phyloP scores from a whole-genome alignment of 495 filamentous ascomycete genomes.

The Clavariopsis aquatica region DNA sequence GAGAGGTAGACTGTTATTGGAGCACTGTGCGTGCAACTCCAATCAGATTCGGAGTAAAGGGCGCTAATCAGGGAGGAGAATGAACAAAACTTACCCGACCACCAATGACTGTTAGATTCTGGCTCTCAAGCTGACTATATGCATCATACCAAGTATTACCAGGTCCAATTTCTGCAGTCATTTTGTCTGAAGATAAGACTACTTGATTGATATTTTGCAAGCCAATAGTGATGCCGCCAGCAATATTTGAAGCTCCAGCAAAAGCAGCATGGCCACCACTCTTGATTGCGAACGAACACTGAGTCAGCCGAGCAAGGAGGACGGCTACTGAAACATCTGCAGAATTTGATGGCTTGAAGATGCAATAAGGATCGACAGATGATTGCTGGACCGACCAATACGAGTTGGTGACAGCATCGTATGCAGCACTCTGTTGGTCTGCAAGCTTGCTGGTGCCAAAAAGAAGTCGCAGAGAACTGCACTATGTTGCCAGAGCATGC shows the following conservation, averaged over 20 bases:
- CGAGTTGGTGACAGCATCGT: slow-evolving; percentile 29
- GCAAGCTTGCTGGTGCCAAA: slow-evolving; percentile 33
- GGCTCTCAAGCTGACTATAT: slow-evolving; percentile 51
- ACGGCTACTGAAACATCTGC: slow-evolving; percentile 48
- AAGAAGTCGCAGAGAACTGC: slow-evolving; percentile 32
- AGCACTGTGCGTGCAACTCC: no score
- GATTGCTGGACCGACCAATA: slow-evolving; percentile 58
- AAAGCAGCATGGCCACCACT: slow-evolving; percentile 57
- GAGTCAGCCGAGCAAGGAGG: slow-evolving; percentile 38
- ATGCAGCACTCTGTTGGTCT: slow-evolving; percentile 7
- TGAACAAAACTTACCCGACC: slow-evolving; percentile 49
- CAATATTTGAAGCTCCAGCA: slow-evolving; percentile 51
- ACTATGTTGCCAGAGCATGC: slow-evolving; percentile 26
- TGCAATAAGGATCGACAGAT: slow-evolving; percentile 41
- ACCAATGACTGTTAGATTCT: slow-evolving; percentile 54
- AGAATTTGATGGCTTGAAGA: slow-evolving; percentile 46
- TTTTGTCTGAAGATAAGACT: slow-evolving; percentile 41
- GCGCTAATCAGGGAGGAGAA: no score
- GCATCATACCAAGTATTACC: slow-evolving; percentile 58
- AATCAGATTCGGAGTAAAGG: no score
- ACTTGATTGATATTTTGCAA: slow-evolving; percentile 53
- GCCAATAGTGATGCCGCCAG: slow-evolving; percentile 60
- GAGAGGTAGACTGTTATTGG: neutral
- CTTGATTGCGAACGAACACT: slow-evolving; percentile 54
- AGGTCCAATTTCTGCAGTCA: slow-evolving; percentile 48